Evolutionary conservation across 2,329 filamentous ascomycete species (phyloP).

Genomic region (Aureobasidium uvarum): DNA sequence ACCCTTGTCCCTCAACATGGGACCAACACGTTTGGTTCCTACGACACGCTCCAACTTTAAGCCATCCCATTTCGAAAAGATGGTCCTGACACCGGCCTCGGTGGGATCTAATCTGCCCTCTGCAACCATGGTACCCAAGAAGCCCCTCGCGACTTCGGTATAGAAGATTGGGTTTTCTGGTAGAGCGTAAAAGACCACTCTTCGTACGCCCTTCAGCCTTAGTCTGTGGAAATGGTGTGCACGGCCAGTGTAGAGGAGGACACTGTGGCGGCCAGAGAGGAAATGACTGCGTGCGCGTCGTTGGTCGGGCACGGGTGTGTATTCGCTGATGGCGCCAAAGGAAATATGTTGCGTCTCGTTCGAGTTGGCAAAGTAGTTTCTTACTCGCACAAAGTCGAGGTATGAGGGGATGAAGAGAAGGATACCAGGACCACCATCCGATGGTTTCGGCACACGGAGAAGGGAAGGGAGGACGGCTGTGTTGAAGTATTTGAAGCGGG

Average conservation of each 20-base stretch:
- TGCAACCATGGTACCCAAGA: constrained; percentile 55
- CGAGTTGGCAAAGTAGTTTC: constrained; percentile 84
- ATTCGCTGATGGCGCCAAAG: constrained; percentile 87
- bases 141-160: constrained; percentile 69
- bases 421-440: constrained; percentile 58
- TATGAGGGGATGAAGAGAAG: constrained; percentile 91
- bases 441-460: constrained; percentile 63
- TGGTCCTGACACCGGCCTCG: constrained; percentile 50
- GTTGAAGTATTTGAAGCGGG: constrained; percentile 87
- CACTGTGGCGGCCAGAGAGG: constrained; percentile 72
- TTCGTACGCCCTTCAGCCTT: constrained; percentile 73
- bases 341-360: constrained; percentile 56
- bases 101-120: constrained; percentile 57
- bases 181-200: constrained; percentile 84
- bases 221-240: constrained; percentile 98
- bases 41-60: constrained; percentile 86
- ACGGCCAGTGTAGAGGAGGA: constrained; percentile 88
- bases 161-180: constrained; percentile 88
- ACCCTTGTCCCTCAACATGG: constrained; percentile 77
- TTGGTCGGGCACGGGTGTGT: constrained; percentile 73
- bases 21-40: constrained; percentile 73
- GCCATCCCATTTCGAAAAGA: constrained; percentile 88
- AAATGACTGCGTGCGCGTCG: constrained; percentile 87
- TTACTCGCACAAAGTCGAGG: constrained; percentile 88
- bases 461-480: constrained; percentile 75